phyloP scores from a whole-genome alignment of 1,284 basidiomycete species.

The Pseudozyma sp. region DNA sequence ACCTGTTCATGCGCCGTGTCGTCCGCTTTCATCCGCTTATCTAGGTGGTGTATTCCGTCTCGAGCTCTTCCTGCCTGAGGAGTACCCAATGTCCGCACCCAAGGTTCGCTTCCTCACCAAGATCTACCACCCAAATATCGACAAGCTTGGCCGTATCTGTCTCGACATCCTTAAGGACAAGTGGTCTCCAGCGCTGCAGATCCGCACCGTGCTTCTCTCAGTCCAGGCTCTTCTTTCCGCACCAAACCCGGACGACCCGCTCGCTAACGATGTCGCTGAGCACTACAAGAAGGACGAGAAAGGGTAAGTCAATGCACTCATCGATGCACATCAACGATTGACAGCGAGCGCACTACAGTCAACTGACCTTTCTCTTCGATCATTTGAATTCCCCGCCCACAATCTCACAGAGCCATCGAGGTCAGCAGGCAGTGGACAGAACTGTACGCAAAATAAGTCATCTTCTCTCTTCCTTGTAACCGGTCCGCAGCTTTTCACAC shows the following conservation, averaged over 20 bases:
- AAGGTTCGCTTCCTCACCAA: conserved; percentile 98
- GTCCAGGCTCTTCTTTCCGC: conserved; percentile 94
- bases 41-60: conserved; percentile 84
- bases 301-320: conserved; percentile 75
- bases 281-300: conserved; percentile 98
- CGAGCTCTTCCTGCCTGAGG: conserved; percentile 96
- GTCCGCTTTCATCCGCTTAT: neutral
- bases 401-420: conserved; percentile 59
- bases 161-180: conserved; percentile 99
- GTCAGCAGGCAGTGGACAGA: conserved; percentile 64
- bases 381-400: neutral
- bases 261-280: conserved; percentile 91
- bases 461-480: conserved; percentile 3
- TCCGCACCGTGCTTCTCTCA: conserved; percentile 95
- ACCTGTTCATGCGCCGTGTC: neutral
- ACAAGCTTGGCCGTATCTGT: conserved; percentile 97
- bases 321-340: too few relatives aligned
- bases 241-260: conserved; percentile 98
- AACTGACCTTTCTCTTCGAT: conserved; percentile 6
- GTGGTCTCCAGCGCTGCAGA: conserved; percentile 98
- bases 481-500: neutral
- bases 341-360: neutral
- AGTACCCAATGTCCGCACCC: conserved; percentile 98
- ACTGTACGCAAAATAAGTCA: conserved; percentile 53
- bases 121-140: conserved; percentile 99